A percentile compares a stretch with the other conserved stretches of the same genome.
phyloP scores from a whole-genome alignment of 768 basidiomycete species.

The Russula sp. region DNA sequence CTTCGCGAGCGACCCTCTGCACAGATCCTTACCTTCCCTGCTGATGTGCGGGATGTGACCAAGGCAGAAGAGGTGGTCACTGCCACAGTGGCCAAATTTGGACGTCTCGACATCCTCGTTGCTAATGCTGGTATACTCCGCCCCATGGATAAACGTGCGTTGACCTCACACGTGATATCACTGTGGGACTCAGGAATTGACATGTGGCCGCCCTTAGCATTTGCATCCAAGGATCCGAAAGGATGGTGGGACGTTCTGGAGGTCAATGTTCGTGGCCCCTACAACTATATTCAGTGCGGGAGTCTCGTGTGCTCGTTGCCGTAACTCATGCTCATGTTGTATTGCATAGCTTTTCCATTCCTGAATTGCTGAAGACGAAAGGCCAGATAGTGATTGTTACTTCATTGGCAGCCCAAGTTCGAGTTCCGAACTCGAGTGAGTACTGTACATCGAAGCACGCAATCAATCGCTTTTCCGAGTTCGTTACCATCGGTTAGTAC shows the following conservation, averaged over 20 bases:
- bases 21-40: background rate
- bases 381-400: background rate
- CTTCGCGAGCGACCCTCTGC: background rate
- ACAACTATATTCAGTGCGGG: slow-evolving; percentile 7
- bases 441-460: slow-evolving; percentile 12
- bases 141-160: background rate
- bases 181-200: background rate
- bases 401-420: background rate
- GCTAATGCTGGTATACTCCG: slow-evolving; percentile 4
- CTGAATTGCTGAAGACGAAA: slow-evolving; percentile 5
- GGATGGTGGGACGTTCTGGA: slow-evolving; percentile 16
- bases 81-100: background rate
- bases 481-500: slow-evolving; percentile 3
- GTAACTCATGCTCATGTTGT: background rate
- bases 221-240: background rate
- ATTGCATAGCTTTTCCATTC: background rate
- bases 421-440: slow-evolving; percentile 1
- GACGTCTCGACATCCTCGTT: slow-evolving; percentile 11
- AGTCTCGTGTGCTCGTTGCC: background rate
- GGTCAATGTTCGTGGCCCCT: slow-evolving; percentile 12
- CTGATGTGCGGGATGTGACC: slow-evolving; percentile 6
- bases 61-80: background rate
- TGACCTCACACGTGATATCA: background rate
- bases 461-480: slow-evolving; percentile 4
- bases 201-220: background rate